Conservation (phyloP, 129 eudicot species). For the Saussurea involucrata region DNA sequence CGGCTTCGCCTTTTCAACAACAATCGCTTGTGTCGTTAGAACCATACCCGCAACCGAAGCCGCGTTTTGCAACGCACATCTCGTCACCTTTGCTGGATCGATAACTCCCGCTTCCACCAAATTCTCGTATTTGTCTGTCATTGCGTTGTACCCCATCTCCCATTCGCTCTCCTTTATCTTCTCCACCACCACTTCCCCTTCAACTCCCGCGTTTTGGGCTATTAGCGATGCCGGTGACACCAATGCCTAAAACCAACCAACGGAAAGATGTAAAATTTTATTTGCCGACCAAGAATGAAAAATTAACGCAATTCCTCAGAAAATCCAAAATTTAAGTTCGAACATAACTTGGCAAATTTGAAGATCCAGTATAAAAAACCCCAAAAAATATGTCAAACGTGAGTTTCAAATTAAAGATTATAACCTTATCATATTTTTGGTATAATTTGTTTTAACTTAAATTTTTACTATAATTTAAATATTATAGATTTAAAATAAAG, state of each 20-base stretch:
- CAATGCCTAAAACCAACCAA: conserved; percentile 49
- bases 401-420: no score
- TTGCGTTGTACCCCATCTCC: conserved; percentile 85
- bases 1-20: conserved; percentile 65
- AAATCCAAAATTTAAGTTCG: no score
- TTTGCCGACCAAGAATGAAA: no score
- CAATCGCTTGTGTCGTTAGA: conserved; percentile 77
- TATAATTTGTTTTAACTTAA: no score
- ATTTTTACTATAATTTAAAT: no score
- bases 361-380: no score
- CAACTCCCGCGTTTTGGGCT: conserved; percentile 77
- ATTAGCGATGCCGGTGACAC: conserved; percentile 73
- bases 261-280: background rate
- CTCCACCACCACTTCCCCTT: conserved; percentile 91
- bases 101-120: conserved; percentile 68
- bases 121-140: conserved; percentile 73
- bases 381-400: no score
- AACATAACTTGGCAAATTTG: no score
- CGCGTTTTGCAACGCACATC: conserved; percentile 80
- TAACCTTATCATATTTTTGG: no score
- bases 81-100: conserved; percentile 77
- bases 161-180: conserved; percentile 59
- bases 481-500: no score
- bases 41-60: conserved; percentile 90
- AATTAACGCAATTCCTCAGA: no score